Percentiles rank a stretch among this genome's conserved stretches.
These are phyloP conservation scores for Trichoderma lentiforme DNA, from an alignment of 2,329 filamentous ascomycete species.

Conservation along the genomic window DNA sequence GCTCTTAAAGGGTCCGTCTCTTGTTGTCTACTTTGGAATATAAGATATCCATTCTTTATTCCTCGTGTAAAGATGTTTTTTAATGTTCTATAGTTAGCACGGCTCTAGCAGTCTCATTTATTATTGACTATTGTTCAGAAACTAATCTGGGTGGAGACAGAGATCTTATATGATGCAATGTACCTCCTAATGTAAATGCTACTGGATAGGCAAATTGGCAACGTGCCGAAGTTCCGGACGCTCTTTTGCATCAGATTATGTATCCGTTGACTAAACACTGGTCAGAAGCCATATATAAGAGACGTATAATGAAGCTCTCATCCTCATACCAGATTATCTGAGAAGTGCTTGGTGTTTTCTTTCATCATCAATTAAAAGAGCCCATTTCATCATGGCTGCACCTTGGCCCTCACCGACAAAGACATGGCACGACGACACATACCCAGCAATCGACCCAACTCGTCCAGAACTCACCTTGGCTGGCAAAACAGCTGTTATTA, in stretches of 20 bases:
- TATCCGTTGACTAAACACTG: background rate
- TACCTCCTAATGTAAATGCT: background rate
- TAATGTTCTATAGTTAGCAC: background rate
- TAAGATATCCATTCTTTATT: background rate
- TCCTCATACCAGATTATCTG: background rate
- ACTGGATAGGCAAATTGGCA: background rate
- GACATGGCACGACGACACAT: background rate
- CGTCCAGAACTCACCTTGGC: background rate
- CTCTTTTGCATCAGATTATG: background rate
- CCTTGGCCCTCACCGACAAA: background rate
- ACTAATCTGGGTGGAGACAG: background rate
- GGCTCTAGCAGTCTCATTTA: background rate
- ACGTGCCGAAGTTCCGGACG: background rate
- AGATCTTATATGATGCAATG: background rate
- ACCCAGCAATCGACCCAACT: background rate
- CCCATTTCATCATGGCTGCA: background rate
- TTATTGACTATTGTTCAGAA: background rate
- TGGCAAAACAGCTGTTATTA: background rate
- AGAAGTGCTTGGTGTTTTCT: background rate
- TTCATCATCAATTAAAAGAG: background rate
- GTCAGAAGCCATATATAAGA: background rate
- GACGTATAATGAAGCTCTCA: background rate
- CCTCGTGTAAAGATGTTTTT: background rate
- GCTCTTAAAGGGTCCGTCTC: background rate
- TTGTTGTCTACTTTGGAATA: background rate